Conservation (phyloP, 2,329 filamentous ascomycete species). For the Stenocarpella maydis region DNA sequence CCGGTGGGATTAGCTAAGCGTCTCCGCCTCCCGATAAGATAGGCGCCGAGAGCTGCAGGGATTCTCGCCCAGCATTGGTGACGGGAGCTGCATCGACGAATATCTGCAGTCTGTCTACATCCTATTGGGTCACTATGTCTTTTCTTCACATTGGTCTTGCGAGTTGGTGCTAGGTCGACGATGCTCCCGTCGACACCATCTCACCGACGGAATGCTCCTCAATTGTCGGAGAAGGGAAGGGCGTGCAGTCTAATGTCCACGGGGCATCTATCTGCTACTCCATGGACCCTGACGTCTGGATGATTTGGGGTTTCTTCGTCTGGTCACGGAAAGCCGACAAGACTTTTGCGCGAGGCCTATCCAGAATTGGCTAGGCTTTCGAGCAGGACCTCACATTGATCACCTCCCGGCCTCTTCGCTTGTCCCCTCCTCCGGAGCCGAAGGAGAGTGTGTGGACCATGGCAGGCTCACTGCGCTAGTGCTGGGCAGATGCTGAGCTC, state of each 20-base stretch:
- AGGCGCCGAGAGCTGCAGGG: neutral
- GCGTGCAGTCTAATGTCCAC: neutral
- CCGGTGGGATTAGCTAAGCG: constrained; percentile 9
- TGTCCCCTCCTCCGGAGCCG: constrained; percentile 6
- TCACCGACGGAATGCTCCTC: neutral
- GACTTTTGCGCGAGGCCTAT: neutral
- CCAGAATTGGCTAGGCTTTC: neutral
- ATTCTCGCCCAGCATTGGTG: neutral
- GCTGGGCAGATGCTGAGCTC: constrained; percentile 3
- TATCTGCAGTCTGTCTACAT: neutral
- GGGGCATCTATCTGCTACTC: too few species aligned
- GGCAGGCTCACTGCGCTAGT: neutral
- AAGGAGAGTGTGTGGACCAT: constrained; percentile 23
- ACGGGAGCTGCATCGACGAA: neutral
- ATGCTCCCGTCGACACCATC: neutral
- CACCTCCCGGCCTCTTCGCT: neutral
- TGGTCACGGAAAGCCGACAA: neutral
- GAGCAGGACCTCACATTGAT: neutral
- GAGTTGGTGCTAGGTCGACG: too few species aligned
- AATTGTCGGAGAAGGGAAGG: neutral
- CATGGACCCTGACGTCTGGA: neutral
- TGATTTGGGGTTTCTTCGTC: too few species aligned
- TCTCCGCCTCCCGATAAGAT: neutral
- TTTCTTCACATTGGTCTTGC: neutral
- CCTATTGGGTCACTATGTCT: rapidly evolving